Evolutionary conservation across 108 stramenopile species (phyloP), one percentile per base, ranked within the genome.

Genomic region (Skeletonema costatum): DNA sequence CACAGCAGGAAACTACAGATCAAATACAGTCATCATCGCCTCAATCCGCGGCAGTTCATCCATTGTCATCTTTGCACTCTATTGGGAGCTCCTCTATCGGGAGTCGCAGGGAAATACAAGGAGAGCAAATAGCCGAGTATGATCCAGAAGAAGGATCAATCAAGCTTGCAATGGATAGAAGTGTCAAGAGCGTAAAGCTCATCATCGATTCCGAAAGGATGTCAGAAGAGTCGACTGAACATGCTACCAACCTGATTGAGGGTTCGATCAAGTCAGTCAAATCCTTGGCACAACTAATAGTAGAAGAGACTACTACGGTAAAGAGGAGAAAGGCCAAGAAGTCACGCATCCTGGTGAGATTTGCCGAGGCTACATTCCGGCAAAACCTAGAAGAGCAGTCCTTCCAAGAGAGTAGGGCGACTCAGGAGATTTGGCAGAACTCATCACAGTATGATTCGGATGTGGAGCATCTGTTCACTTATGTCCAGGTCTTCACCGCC

Each of bases 401-500:
- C 35, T 74, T 85, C 30, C 63, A 78, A 38, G 79, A 87, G 82
- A 63, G 38, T n/a, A 44, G 50, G 6, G 17, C 62, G 35, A 75
- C 87, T 5, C 59, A 73, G 13, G 61, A 71, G 16, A 81, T 86
- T 58, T 89, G 89, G 86, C 72, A 86, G 14, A 61, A 70, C 14
- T 56, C 69, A 29, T 80, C 72, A 61, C 38, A 70, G 19, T 89
- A 82, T 48, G 88, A 89, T 73, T 42, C 44, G 2, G 62, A 74
- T 29, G 71, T 87, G 2, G 90, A 91, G 63, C 61, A 73, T 14
- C 68, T 84, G 29, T 91, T 87, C 77, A 82, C 66, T 25, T 90
- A 71, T 60, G 61, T 92, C 48, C 90, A 90, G 68, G 83, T 89
- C n/a, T 89, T 90, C 77, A 89, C 88, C 3, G 91, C 89, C 4